Evolutionary conservation across 2,329 filamentous ascomycete species (phyloP).

Genomic region (Diaporthe capsici): DNA sequence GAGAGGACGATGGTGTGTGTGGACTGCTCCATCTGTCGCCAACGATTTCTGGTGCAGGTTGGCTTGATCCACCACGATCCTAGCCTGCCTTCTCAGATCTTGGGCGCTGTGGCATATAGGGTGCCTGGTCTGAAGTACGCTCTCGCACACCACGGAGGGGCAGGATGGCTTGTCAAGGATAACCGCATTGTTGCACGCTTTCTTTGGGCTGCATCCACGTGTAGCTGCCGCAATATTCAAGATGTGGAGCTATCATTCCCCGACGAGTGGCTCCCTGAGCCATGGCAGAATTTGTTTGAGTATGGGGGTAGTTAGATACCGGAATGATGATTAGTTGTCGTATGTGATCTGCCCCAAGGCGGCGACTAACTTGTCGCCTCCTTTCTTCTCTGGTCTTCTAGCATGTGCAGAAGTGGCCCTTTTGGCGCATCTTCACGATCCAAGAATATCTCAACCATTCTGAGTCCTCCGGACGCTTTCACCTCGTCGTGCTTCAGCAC

Average conservation of each 20-base stretch:
- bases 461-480: background rate
- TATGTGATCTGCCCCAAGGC: background rate
- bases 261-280: constrained; percentile 1
- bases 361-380: background rate
- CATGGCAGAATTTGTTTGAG: background rate
- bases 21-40: constrained; percentile 10
- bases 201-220: constrained; percentile 37
- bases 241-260: constrained; percentile 28
- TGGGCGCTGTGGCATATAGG: background rate
- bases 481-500: constrained; percentile 45
- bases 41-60: constrained; percentile 21
- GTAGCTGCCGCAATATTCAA: constrained; percentile 35
- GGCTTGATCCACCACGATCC: constrained; percentile 29
- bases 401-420: background rate
- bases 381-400: background rate
- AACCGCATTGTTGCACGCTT: constrained; percentile 32
- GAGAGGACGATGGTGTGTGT: constrained; percentile 5
- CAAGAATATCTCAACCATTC: constrained; percentile 5
- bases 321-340: background rate
- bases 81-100: background rate
- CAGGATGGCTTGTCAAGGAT: constrained; percentile 30
- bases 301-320: background rate
- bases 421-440: constrained; percentile 2
- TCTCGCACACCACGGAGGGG: constrained; percentile 13
- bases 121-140: constrained; percentile 1